Base-by-base conservation (phyloP, 2,329 filamentous ascomycete genomes). In the Clonostachys byssicola region DNA sequence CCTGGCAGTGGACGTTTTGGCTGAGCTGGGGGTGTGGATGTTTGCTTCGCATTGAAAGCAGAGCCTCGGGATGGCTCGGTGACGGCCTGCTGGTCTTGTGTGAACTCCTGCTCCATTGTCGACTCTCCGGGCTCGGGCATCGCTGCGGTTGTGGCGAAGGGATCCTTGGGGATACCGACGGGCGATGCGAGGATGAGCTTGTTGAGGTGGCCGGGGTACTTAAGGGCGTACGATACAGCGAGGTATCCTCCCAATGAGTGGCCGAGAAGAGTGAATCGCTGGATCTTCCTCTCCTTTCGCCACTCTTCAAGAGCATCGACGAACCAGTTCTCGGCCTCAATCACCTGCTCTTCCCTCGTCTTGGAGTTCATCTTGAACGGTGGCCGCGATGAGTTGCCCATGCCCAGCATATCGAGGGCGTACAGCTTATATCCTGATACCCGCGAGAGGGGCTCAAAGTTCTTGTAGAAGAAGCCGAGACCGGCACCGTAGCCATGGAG, bases 381-480 rank as follows among this genome's bases (percentile, higher is more conserved):
- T 3, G 94, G 92, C 6, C 92, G 78, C 23, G 83, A 86, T 48
- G 89, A 95, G 59, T 95, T 86, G 49, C 92, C 92, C 89, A 96
- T 96, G 49, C 92, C 92, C 14, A 96, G 77, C 77, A 97, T 83
- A 60, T 99, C 92, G n/a, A 99, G 73, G 1, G 92, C 90, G 62
- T 94, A 97, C 16, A 99, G 71, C 59, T 89, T 92, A 84, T 94
- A 95, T 30, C 92, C 91, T 30, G 78, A 74, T 2, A 83, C 71
- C 16, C 92, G 83, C 42, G 86, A 92, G 34, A 99, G 71, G 6
- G 86, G 83, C 66, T 99, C 94, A 51, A 95, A 96, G 64, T 99
- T 99, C 70, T 94, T 92, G 76, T 96, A 99, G 75, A 95, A 99
- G 70, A 99, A 97, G 18, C 92, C 94, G 1, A 99, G 77, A 1